Conservation (phyloP, 2,329 filamentous ascomycete species). For the Trichoderma brevicompactum region DNA sequence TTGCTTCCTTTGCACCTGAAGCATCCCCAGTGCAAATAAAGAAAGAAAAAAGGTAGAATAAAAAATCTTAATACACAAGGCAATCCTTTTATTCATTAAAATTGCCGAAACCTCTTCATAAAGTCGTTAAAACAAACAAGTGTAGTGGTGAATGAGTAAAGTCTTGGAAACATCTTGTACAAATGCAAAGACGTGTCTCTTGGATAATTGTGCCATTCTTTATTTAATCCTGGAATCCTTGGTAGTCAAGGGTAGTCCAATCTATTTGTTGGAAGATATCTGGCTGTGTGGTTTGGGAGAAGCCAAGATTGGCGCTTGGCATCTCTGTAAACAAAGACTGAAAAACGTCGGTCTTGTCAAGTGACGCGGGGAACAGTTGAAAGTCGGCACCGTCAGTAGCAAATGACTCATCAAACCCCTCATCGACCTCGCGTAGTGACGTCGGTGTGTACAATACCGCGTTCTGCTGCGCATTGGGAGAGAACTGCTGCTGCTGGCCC, state of each 20-base stretch:
- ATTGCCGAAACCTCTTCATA: constrained; percentile 22
- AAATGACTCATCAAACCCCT: constrained; percentile 63
- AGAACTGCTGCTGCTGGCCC: constrained; percentile 62
- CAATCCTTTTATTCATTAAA: constrained; percentile 23
- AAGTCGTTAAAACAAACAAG: constrained; percentile 26
- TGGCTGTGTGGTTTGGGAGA: constrained; percentile 57
- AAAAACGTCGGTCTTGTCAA: constrained; percentile 48
- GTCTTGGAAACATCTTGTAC: background rate
- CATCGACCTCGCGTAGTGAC: constrained; percentile 65
- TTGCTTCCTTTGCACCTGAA: background rate
- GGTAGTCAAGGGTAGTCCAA: constrained; percentile 46
- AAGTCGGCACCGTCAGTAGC: constrained; percentile 63
- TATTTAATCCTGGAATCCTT: constrained; percentile 34
- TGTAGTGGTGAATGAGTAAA: constrained; percentile 19
- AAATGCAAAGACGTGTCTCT: background rate
- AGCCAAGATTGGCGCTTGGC: constrained; percentile 56
- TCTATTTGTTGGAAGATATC: constrained; percentile 54
- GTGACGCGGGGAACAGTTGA: constrained; percentile 58
- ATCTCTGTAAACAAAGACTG: constrained; percentile 56
- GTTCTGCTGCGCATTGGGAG: constrained; percentile 69
- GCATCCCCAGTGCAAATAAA: background rate
- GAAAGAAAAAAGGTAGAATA: background rate
- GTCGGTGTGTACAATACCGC: constrained; percentile 71
- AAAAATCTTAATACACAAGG: constrained; percentile 28
- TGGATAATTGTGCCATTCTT: constrained; percentile 2